Evolutionary conservation across 768 basidiomycete species (phyloP).

Genomic region (Tremella mesenterica): DNA sequence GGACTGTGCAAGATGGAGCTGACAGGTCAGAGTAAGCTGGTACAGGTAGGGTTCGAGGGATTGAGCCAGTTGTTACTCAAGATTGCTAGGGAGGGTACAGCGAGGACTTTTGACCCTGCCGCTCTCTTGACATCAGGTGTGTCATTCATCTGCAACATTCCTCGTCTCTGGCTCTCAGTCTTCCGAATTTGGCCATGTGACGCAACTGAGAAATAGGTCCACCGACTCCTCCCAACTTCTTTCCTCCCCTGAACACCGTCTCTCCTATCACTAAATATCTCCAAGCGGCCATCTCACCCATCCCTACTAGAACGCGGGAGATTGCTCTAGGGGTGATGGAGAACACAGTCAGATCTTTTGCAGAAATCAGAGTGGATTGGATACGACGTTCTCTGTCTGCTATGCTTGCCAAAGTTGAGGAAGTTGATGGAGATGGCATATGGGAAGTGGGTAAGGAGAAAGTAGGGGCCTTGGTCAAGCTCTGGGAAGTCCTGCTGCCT

Average conservation of each 20-base stretch:
- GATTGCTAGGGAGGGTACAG: conserved; percentile 28
- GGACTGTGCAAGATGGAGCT: too few species aligned
- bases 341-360: conserved; percentile 10
- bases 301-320: conserved; percentile 14
- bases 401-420: conserved; percentile 28
- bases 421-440: conserved; percentile 33
- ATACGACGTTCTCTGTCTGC: conserved; percentile 20
- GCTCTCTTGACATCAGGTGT: conserved; percentile 27
- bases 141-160: too few species aligned
- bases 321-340: conserved; percentile 15
- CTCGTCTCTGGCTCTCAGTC: too few species aligned
- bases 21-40: conserved; percentile 23
- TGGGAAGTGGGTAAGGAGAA: conserved; percentile 33
- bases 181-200: too few species aligned
- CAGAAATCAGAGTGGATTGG: conserved; percentile 26
- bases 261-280: conserved; percentile 7
- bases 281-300: not conserved
- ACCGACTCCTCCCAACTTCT: conserved; percentile 32
- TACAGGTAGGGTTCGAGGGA: conserved; percentile 36
- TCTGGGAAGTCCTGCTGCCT: conserved; percentile 31
- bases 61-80: conserved; percentile 33
- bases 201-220: conserved; percentile 17
- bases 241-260: conserved; percentile 27
- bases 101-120: conserved; percentile 20
- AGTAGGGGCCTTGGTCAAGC: conserved; percentile 16